Percentiles rank a stretch among this genome's conserved stretches.
These are phyloP conservation scores for Coemansia sp. DNA, from an alignment of 192 early-diverging fungal genomes.

Conservation along the genomic window DNA sequence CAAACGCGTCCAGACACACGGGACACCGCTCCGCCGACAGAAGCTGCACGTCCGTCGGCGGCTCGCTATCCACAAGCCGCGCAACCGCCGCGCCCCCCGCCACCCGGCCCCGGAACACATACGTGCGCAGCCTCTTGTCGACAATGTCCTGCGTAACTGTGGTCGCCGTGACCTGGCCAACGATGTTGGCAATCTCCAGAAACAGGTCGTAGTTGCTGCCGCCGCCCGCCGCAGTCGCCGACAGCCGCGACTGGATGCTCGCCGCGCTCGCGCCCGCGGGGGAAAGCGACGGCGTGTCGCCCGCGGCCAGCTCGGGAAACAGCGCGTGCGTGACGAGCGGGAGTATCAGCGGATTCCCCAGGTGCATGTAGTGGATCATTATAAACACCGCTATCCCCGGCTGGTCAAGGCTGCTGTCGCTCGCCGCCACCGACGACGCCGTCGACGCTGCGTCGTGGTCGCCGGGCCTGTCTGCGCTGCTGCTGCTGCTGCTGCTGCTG, in stretches of 20 bases:
- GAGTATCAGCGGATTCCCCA: slow-evolving; percentile 39
- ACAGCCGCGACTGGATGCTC: neutral
- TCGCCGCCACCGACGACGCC: neutral
- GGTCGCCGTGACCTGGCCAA: slow-evolving; percentile 25
- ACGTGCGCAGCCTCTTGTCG: slow-evolving; percentile 30
- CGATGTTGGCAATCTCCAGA: slow-evolving; percentile 41
- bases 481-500: neutral
- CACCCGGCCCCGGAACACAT: slow-evolving; percentile 1
- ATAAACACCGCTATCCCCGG: slow-evolving; percentile 36
- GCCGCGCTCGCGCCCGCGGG: neutral
- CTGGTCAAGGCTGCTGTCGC: slow-evolving; percentile 1
- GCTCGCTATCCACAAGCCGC: slow-evolving; percentile 3
- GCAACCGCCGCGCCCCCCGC: slow-evolving; percentile 2
- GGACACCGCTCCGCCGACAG: slow-evolving; percentile 45
- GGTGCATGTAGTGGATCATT: slow-evolving; percentile 37
- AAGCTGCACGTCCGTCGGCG: slow-evolving; percentile 9
- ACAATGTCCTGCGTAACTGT: slow-evolving; percentile 43
- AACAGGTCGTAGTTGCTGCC: slow-evolving; percentile 45
- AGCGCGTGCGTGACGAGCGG: slow-evolving; percentile 30
- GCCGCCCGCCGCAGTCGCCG: neutral
- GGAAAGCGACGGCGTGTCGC: too few species aligned
- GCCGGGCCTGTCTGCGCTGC: neutral
- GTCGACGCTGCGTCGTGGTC: neutral
- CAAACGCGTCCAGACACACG: slow-evolving; percentile 44
- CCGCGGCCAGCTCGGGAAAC: slow-evolving; percentile 34